Conservation (phyloP, 2,329 filamentous ascomycete genomes). For the Thielaviopsis euricoi region DNA sequence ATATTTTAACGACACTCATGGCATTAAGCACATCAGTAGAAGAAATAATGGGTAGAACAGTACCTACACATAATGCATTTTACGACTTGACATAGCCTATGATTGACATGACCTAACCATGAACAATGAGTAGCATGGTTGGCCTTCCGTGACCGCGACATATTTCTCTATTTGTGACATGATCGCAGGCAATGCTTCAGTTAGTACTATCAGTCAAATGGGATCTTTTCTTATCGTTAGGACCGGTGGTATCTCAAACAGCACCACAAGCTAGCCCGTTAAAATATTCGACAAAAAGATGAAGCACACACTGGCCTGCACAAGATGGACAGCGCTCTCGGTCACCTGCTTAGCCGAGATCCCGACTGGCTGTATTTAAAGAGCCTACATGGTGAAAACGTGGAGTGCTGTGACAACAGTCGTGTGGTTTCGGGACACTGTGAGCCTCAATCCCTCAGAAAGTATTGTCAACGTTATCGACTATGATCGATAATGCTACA, state of each 20-base stretch:
- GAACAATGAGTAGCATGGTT: constrained; percentile 6
- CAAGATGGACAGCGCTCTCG: too few species aligned
- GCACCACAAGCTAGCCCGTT: too few species aligned
- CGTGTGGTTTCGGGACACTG: too few species aligned
- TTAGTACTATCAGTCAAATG: too few species aligned
- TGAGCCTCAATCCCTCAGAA: too few species aligned
- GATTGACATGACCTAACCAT: neutral
- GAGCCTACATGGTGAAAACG: neutral
- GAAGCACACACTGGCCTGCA: too few species aligned
- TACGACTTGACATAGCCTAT: constrained; percentile 1
- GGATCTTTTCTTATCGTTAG: too few species aligned
- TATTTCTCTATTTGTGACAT: neutral
- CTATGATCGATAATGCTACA: too few species aligned
- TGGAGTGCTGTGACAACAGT: too few species aligned
- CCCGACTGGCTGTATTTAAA: neutral
- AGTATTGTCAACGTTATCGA: too few species aligned
- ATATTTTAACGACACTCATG: constrained; percentile 3
- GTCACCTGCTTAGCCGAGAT: neutral
- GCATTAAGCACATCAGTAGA: neutral
- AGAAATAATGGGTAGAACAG: constrained; percentile 2
- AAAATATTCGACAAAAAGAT: too few species aligned
- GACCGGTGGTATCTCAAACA: too few species aligned
- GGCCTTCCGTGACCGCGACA: neutral
- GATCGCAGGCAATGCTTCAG: neutral
- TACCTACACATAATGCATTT: neutral